phyloP scores from a whole-genome alignment of 495 filamentous ascomycete species.

The Tricharina praecox region DNA sequence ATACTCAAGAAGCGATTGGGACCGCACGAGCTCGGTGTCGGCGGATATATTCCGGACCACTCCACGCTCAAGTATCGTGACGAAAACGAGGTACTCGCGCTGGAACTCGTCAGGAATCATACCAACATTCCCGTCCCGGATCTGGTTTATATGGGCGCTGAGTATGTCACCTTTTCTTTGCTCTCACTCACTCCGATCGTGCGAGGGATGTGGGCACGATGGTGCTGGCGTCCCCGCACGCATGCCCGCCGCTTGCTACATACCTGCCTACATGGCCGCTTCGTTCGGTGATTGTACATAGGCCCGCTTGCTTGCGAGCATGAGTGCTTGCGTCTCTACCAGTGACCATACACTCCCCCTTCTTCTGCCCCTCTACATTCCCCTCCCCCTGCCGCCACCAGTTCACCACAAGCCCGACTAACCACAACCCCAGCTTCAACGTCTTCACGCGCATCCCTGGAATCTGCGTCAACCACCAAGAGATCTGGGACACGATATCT shows the following conservation, averaged over 20 bases:
- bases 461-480: constrained; percentile 2
- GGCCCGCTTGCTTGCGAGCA: no score
- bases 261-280: no score
- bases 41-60: constrained; percentile 3
- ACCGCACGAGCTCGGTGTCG: neutral
- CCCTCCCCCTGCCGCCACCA: no score
- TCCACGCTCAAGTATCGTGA: constrained; percentile 3
- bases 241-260: no score
- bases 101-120: constrained; percentile 1
- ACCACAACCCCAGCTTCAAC: constrained; percentile 7
- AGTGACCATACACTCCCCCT: no score
- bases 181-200: neutral
- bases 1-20: constrained; percentile 7
- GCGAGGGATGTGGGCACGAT: no score
- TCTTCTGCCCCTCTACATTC: no score
- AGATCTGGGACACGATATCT: constrained; percentile 3
- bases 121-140: neutral
- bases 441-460: constrained; percentile 6
- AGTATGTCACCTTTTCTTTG: constrained; percentile 3
- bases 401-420: no score
- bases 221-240: no score
- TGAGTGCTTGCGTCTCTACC: no score
- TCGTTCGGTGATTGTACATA: no score
- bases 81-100: constrained; percentile 9
- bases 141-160: constrained; percentile 3